Conservation (phyloP, 2,329 filamentous ascomycete genomes). For the Pseudocercospora musae region DNA sequence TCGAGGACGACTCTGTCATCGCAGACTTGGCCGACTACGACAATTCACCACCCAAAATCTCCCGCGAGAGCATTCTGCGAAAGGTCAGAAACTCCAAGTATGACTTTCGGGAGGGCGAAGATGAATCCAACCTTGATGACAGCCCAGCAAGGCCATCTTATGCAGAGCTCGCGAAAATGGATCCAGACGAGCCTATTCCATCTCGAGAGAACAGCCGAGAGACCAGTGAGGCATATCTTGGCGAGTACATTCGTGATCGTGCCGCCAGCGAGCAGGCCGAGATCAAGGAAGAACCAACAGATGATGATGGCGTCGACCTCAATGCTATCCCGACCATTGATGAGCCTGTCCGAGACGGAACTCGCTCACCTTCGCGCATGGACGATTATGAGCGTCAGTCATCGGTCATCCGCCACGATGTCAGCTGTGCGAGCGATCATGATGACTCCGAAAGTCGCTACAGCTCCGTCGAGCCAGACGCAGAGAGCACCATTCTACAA, state of each 20-base stretch:
- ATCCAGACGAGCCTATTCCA: slow-evolving; percentile 87
- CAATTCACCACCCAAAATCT: slow-evolving; percentile 67
- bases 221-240: slow-evolving; percentile 24
- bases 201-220: slow-evolving; percentile 66
- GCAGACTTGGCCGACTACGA: slow-evolving; percentile 35
- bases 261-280: slow-evolving; percentile 66
- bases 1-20: slow-evolving; percentile 36
- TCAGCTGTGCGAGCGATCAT: slow-evolving; percentile 37
- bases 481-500: slow-evolving; percentile 32
- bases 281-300: slow-evolving; percentile 60
- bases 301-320: slow-evolving; percentile 61
- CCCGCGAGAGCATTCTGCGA: slow-evolving; percentile 86
- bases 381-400: slow-evolving; percentile 45
- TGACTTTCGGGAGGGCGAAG: slow-evolving; percentile 45
- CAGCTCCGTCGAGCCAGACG: slow-evolving; percentile 41
- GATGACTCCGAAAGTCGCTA: slow-evolving; percentile 57
- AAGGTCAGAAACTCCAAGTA: slow-evolving; percentile 69
- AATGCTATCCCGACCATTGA: slow-evolving; percentile 57
- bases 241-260: slow-evolving; percentile 41
- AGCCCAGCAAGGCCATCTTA: slow-evolving; percentile 33
- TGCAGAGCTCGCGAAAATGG: slow-evolving; percentile 56
- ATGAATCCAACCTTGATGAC: slow-evolving; percentile 44
- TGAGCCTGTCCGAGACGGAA: slow-evolving; percentile 52
- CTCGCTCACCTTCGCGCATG: slow-evolving; percentile 46
- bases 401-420: slow-evolving; percentile 55